These are phyloP conservation scores for Naganishia albida DNA, from an alignment of 1,284 basidiomycete genomes.

Conservation along the genomic window DNA sequence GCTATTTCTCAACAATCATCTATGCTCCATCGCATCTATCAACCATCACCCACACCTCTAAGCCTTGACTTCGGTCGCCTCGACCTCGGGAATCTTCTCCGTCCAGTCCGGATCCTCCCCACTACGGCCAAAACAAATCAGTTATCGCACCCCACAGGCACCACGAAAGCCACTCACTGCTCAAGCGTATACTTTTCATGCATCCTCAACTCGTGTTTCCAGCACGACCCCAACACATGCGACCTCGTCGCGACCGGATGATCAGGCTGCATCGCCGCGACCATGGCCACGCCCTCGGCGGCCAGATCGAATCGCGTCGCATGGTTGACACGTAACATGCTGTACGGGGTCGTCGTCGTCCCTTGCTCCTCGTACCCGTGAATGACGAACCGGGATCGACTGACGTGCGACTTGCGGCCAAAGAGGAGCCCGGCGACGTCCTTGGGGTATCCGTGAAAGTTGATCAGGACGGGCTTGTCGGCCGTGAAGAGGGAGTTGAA, in stretches of 20 bases:
- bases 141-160: background rate
- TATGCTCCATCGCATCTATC: too few relatives aligned
- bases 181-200: constrained; percentile 53
- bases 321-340: constrained; percentile 46
- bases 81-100: constrained; percentile 43
- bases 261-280: constrained; percentile 44
- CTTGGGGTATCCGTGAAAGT: constrained; percentile 60
- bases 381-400: constrained; percentile 52
- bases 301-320: constrained; percentile 56
- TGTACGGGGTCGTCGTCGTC: constrained; percentile 56
- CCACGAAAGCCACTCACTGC: constrained; percentile 34
- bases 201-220: constrained; percentile 50
- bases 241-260: constrained; percentile 48
- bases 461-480: constrained; percentile 63
- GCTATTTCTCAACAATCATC: too few relatives aligned
- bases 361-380: constrained; percentile 56
- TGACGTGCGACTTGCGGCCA: constrained; percentile 49
- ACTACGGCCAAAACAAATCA: constrained; percentile 12
- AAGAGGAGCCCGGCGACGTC: constrained; percentile 52
- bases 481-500: constrained; percentile 71
- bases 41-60: too few relatives aligned
- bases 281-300: constrained; percentile 50
- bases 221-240: constrained; percentile 49
- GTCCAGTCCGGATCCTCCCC: constrained; percentile 52
- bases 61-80: constrained; percentile 37